Evolutionary conservation across 192 early-diverging fungal species (phyloP).

Genomic region (Coemansia sp.): DNA sequence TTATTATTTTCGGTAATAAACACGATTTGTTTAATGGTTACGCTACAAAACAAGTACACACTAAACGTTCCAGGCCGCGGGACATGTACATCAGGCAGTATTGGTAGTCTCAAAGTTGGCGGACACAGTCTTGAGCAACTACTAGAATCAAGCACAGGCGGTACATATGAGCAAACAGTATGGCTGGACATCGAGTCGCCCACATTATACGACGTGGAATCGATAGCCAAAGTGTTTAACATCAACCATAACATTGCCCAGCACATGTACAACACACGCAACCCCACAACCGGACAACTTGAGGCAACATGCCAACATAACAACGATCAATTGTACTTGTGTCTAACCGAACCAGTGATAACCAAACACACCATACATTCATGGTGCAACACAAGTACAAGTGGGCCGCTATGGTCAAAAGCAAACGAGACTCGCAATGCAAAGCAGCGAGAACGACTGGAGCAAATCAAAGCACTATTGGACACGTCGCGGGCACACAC

Average conservation of each 20-base stretch:
- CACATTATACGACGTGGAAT: not conserved
- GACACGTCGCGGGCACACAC: constrained; percentile 1
- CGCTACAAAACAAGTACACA: not conserved
- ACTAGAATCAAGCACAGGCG: not conserved
- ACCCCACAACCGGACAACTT: not conserved
- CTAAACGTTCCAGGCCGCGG: constrained; percentile 5
- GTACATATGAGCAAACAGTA: not conserved
- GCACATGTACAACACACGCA: not conserved
- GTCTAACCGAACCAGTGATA: constrained; percentile 4
- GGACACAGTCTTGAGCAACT: constrained; percentile 8
- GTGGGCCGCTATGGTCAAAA: too few species aligned
- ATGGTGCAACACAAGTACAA: not conserved
- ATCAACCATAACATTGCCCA: constrained; percentile 1
- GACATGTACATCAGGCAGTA: not conserved
- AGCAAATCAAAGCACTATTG: not conserved
- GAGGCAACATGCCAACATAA: not conserved
- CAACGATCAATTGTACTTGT: constrained; percentile 3
- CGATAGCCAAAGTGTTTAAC: constrained; percentile 1
- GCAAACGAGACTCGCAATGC: not conserved
- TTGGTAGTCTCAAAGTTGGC: not conserved
- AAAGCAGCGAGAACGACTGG: not conserved
- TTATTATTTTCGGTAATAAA: not conserved
- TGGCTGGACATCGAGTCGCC: constrained; percentile 19
- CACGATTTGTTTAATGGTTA: not conserved
- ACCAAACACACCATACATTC: not conserved